Evolutionary conservation across 768 basidiomycete genomes (phyloP), one percentile per base, ranked within the genome.

Genomic region (Phylloporus sp.): DNA sequence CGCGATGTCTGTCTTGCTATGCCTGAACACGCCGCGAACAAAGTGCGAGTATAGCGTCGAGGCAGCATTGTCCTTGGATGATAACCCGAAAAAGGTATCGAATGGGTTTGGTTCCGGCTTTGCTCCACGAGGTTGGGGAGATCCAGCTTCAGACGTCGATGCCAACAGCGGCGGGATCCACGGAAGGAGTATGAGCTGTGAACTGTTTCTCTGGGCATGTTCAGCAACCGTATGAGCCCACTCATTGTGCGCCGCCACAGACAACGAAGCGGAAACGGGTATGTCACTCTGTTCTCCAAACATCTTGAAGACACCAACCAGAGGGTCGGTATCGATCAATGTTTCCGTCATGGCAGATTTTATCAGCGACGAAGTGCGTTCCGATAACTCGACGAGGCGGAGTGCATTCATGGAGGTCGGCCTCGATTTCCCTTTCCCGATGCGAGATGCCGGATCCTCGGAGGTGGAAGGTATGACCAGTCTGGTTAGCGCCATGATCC

Each of bases 401-500:
- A 97, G 75, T 0, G 87, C 86, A 53, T 90, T 80, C 27, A 95
- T 72, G 9, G 38, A 43, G 5, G 55, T 42, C 44, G 14, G 50
- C 14, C 38, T 36, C 2, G 45, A 24, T 6, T 34, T 40, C 15
- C 3, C 22, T 6, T 34, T 40, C 15, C 3, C 22, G 1, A 6
- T 13, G 9, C 9, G 29, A 32, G 55, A 39, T 20, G 21, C 18
- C 8, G 34, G 1, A n/a, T 52, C 57, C 9, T 52, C 52, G 0
- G 43, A 21, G 6, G 58, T 42, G 47, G 18, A 64, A 2, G 74
- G 67, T 17, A 83, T 82, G 17, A 96, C 73, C 26, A 97, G 78
- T 59, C 94, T 87, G 0, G 88, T 81, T 35, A 98, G 71, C 3
- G 90, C 80, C 88, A 99, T 93, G 70, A 91, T 82, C 6, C 86